A percentile compares a stretch with the other conserved stretches of the same genome.
Evolutionary conservation across 2,329 filamentous ascomycete genomes (phyloP).

Genomic region (Plectosphaerella cucumerina): DNA sequence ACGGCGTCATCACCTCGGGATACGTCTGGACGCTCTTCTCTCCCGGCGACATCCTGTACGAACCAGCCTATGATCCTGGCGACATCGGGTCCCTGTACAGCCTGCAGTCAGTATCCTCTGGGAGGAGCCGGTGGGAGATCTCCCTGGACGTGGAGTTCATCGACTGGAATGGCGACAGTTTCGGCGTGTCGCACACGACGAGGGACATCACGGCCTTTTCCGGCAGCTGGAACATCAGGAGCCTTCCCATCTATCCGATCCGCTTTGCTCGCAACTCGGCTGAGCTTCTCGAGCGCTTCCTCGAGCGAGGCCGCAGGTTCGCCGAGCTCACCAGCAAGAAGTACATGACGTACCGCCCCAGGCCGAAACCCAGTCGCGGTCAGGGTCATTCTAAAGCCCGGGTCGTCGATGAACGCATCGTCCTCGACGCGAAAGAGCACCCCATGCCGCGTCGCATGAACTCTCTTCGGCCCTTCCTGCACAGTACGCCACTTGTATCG

Average conservation of each 20-base stretch:
- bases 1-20: constrained; percentile 47
- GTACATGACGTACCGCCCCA: constrained; percentile 37
- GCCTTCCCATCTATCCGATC: constrained; percentile 35
- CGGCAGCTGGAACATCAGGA: constrained; percentile 37
- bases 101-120: constrained; percentile 23
- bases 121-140: constrained; percentile 14
- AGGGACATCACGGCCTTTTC: constrained; percentile 33
- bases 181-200: constrained; percentile 31
- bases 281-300: constrained; percentile 35
- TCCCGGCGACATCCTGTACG: constrained; percentile 36
- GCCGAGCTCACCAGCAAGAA: constrained; percentile 38
- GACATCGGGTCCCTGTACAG: constrained; percentile 22
- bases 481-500: no score
- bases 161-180: constrained; percentile 41
- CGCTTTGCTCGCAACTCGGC: constrained; percentile 15
- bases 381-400: constrained; percentile 8
- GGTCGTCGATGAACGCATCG: constrained; percentile 3
- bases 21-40: constrained; percentile 49
- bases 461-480: no score
- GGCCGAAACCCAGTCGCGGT: constrained; percentile 18
- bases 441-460: background rate
- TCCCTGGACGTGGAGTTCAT: constrained; percentile 32
- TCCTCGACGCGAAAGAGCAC: constrained; percentile 2
- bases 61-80: constrained; percentile 31
- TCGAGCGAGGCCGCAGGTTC: constrained; percentile 37